A percentile compares a stretch with the other conserved stretches of the same genome.
Evolutionary conservation across 78 protist species (phyloP).

Genomic region (Dictyostelium capitatum): DNA sequence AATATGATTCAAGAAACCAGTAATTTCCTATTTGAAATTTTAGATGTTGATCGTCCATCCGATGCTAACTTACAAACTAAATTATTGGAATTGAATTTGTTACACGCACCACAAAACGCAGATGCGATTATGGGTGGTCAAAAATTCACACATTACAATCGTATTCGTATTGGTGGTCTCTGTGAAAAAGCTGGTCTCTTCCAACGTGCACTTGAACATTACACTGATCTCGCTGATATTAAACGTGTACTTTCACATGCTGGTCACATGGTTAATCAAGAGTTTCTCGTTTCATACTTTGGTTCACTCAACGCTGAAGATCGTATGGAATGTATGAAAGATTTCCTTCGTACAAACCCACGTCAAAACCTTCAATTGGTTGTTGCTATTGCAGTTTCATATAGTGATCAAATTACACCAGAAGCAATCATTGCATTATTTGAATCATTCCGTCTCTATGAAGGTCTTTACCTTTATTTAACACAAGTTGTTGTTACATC

Average conservation of each 20-base stretch:
- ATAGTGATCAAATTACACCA: slow-evolving; percentile 92
- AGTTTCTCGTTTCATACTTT: slow-evolving; percentile 94
- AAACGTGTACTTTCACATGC: slow-evolving; percentile 94
- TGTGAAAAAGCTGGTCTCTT: slow-evolving; percentile 98
- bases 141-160: slow-evolving; percentile 97
- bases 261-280: slow-evolving; percentile 65
- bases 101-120: slow-evolving; percentile 96
- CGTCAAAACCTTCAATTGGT: slow-evolving; percentile 95
- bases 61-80: slow-evolving; percentile 97
- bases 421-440: slow-evolving; percentile 93
- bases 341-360: slow-evolving; percentile 92
- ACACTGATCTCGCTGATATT: slow-evolving; percentile 95
- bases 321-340: slow-evolving; percentile 93
- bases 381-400: slow-evolving; percentile 96
- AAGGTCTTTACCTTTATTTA: slow-evolving; percentile 91
- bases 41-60: slow-evolving; percentile 92
- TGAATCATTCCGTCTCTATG: slow-evolving; percentile 93
- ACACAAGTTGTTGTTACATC: slow-evolving; percentile 85
- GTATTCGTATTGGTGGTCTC: slow-evolving; percentile 91
- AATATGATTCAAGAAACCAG: slow-evolving; percentile 95
- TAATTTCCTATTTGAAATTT: slow-evolving; percentile 95
- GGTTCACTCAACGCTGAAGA: slow-evolving; percentile 91
- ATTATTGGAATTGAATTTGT: slow-evolving; percentile 97
- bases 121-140: slow-evolving; percentile 96
- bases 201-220: slow-evolving; percentile 98